These are phyloP conservation scores for Pneumocystis oryctolagi DNA, from an alignment of 1,139 yeast species.

Conservation along the genomic window DNA sequence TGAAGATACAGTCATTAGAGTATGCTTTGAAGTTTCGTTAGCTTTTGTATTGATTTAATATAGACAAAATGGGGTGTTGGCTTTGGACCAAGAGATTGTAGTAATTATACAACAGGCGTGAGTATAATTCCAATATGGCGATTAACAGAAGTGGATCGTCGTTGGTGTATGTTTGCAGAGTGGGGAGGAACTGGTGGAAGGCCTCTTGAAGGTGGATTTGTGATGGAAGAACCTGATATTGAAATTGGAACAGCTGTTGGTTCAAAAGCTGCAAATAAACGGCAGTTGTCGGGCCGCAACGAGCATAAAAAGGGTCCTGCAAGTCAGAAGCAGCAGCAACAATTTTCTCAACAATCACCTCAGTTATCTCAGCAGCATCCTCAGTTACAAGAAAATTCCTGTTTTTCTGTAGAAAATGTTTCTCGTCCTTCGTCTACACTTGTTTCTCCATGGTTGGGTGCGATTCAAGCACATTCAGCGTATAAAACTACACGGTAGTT, in stretches of 20 bases:
- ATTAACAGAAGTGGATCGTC: slow-evolving; percentile 81
- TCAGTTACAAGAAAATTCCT: too few species aligned
- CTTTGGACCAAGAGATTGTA: slow-evolving; percentile 95
- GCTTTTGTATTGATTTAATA: neutral
- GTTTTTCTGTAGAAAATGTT: neutral
- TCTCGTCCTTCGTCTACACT: neutral
- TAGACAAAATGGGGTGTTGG: slow-evolving; percentile 95
- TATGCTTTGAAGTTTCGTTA: neutral
- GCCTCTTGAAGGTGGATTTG: slow-evolving; percentile 67
- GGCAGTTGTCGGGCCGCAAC: neutral
- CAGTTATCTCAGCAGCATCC: too few species aligned
- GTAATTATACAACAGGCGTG: slow-evolving; percentile 82
- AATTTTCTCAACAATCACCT: neutral
- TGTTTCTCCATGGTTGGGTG: neutral
- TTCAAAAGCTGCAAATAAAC: slow-evolving; percentile 53
- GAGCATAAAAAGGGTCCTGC: neutral
- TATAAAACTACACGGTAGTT: neutral
- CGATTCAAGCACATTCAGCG: neutral
- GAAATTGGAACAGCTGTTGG: slow-evolving; percentile 91
- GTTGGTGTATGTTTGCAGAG: slow-evolving; percentile 81
- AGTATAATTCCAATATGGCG: slow-evolving; percentile 75
- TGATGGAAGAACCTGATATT: slow-evolving; percentile 92
- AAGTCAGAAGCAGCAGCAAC: neutral
- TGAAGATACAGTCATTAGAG: slow-evolving; percentile 45
- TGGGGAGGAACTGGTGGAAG: slow-evolving; percentile 97